Base-by-base conservation (phyloP, 2,329 filamentous ascomycete species). In the Allantophomopsis cytisporea region DNA sequence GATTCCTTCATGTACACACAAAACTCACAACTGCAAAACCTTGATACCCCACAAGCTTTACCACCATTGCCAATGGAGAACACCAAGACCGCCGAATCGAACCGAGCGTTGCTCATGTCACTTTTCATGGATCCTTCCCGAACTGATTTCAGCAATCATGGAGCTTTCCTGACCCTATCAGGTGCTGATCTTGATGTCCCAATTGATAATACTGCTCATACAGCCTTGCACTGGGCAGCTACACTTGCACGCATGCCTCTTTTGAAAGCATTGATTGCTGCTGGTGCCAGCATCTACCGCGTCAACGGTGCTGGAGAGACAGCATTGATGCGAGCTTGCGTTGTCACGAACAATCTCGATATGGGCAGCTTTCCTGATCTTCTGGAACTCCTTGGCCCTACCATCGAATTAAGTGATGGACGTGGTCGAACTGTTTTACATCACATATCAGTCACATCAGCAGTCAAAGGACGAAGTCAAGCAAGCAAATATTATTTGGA, bases 401-500 rank as follows among this genome's bases (percentile, higher is more conserved):
- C 89, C 0, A 93, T 98, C 45, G 88, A 96, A 49, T 77, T 94
- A 34, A 74, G 86, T 16, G 91, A 98, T 56, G 76, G 83, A 35
- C 87, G 87, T 58, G 88, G 88, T 7, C 73, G 91, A 31, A 96
- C 89, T 0, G 87, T 96, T 12, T 66, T 98, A 17, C 91, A 98
- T 54, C 91, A 98, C 54, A 96, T 98, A 51, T 88, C 91, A 5
- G 78, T 96, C 28, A 93, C 91, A 13, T 95, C 88, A 45, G 91
- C 88, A 6, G 91, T 96, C 51, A 94, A 94, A 56, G 89, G 89
- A 6, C 78, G 91, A 37, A 88, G 85, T 42, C 79, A 85, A 33
- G 89, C 91, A 16, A 94, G 87, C 56, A 84, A 89, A 47, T 95
- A 96, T 57, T 98, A 98, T 52, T 74, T 98, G 2, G 91, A 98